Percentiles rank a stretch among this genome's conserved stretches.
Conservation (phyloP, 2,329 filamentous ascomycete genomes). For the Nectriaceae sp. region DNA sequence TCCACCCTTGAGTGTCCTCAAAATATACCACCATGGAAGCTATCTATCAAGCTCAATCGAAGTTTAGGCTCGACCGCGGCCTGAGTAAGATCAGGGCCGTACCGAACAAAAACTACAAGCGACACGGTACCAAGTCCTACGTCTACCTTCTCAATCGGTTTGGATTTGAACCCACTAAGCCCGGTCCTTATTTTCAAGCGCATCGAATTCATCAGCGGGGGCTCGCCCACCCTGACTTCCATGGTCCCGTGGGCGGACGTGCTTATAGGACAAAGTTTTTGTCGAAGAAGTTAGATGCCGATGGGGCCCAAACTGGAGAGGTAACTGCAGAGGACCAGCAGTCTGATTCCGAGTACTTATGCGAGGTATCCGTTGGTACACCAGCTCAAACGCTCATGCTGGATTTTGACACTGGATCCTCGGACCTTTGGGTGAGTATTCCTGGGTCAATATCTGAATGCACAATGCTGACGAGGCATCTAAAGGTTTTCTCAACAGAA, state of each 20-base stretch:
- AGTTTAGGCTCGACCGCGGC: constrained; percentile 2
- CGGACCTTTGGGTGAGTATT: constrained; percentile 7
- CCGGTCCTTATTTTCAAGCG: constrained; percentile 5
- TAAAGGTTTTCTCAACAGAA: constrained; percentile 6
- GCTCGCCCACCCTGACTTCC: constrained; percentile 4
- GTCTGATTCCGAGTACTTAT: constrained; percentile 5
- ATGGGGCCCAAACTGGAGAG: constrained; percentile 2
- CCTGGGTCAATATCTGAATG: neutral
- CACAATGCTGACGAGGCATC: constrained; percentile 1
- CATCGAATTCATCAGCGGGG: constrained; percentile 6
- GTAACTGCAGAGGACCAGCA: constrained; percentile 8
- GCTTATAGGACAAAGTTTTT: constrained; percentile 2
- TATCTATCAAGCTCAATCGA: constrained; percentile 4
- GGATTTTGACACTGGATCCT: constrained; percentile 7
- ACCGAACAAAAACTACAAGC: constrained; percentile 9
- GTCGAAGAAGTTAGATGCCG: constrained; percentile 4
- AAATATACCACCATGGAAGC: constrained; percentile 5
- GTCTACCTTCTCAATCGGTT: constrained; percentile 8
- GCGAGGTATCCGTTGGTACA: constrained; percentile 4
- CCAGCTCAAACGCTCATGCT: constrained; percentile 3
- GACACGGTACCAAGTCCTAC: constrained; percentile 5
- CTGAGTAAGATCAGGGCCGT: constrained; percentile 4
- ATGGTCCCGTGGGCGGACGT: constrained; percentile 2
- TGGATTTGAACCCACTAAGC: constrained; percentile 6
- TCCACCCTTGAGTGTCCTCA: neutral